Evolutionary conservation across 305 asterid species (phyloP).

Genomic region (Stenogyne calaminthoides): DNA sequence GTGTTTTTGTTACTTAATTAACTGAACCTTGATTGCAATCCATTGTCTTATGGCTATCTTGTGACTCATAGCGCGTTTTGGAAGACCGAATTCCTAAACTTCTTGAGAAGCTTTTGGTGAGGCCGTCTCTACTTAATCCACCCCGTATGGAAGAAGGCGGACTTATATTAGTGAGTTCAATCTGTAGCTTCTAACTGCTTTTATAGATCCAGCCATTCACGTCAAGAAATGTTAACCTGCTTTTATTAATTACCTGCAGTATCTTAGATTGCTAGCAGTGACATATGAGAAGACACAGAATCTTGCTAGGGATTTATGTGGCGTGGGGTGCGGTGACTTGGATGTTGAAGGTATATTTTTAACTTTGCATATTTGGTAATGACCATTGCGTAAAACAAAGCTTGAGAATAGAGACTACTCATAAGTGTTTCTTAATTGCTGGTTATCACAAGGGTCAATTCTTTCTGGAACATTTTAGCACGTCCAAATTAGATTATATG

Average conservation of each 20-base stretch:
- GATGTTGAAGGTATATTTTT: slow-evolving; percentile 83
- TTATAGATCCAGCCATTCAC: slow-evolving; percentile 19
- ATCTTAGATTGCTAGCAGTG: slow-evolving; percentile 95
- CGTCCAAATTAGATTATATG: slow-evolving; percentile 7
- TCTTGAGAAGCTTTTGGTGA: slow-evolving; percentile 83
- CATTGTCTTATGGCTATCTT: slow-evolving; percentile 19
- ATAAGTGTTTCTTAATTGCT: neutral
- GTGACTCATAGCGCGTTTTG: slow-evolving; percentile 78
- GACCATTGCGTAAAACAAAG: neutral
- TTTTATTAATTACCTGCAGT: slow-evolving; percentile 53
- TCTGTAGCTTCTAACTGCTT: slow-evolving; percentile 24
- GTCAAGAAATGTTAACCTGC: slow-evolving; percentile 30
- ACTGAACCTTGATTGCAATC: slow-evolving; percentile 1
- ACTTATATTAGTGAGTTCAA: slow-evolving; percentile 75
- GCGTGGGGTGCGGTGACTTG: slow-evolving; percentile 97
- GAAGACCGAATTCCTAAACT: slow-evolving; percentile 96
- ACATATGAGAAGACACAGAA: slow-evolving; percentile 96
- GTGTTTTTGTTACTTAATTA: neutral
- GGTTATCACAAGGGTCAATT: slow-evolving; percentile 16
- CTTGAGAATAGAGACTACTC: neutral
- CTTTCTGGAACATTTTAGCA: slow-evolving; percentile 13
- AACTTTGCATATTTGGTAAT: neutral
- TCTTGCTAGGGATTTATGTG: slow-evolving; percentile 82
- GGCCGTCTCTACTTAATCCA: slow-evolving; percentile 85
- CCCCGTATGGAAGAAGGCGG: slow-evolving; percentile 99